phyloP scores from a whole-genome alignment of 2,329 filamentous ascomycete genomes.

The Colletotrichum viniferum region DNA sequence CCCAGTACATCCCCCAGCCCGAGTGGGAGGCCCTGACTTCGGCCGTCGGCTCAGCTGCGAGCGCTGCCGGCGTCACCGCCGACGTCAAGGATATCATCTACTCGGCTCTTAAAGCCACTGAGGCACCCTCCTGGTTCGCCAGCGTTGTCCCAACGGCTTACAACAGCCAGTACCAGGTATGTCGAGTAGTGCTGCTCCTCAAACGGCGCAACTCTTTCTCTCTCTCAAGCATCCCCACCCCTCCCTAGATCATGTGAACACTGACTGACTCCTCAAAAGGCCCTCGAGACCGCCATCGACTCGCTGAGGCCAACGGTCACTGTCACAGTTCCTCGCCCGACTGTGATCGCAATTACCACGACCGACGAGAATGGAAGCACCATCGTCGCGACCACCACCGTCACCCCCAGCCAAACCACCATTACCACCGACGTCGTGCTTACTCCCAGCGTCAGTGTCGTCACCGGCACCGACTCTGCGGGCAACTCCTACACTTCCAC shows the following conservation, averaged over 20 bases:
- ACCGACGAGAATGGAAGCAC: slow-evolving; percentile 28
- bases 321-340: slow-evolving; percentile 6
- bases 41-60: slow-evolving; percentile 30
- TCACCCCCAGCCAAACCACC: slow-evolving; percentile 1
- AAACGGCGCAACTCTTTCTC: background rate
- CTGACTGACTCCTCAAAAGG: background rate
- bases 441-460: background rate
- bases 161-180: background rate
- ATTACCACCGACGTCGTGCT: slow-evolving; percentile 5
- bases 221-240: background rate
- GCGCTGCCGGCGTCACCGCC: slow-evolving; percentile 28
- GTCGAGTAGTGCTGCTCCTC: slow-evolving; percentile 21
- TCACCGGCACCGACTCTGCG: slow-evolving; percentile 14
- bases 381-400: slow-evolving; percentile 26
- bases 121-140: slow-evolving; percentile 29
- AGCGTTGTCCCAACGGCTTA: slow-evolving; percentile 30
- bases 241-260: background rate
- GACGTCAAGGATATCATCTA: slow-evolving; percentile 28
- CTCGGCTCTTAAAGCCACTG: slow-evolving; percentile 29
- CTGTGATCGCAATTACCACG: slow-evolving; percentile 25
- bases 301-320: slow-evolving; percentile 13
- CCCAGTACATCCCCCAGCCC: slow-evolving; percentile 31
- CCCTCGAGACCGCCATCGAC: slow-evolving; percentile 25
- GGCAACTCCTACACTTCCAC: slow-evolving; percentile 14
- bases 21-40: slow-evolving; percentile 26